Percentiles rank a stretch among this genome's conserved stretches.
phyloP scores from a whole-genome alignment of 2,329 filamentous ascomycete species.

The Cucurbitaria berberidis region DNA sequence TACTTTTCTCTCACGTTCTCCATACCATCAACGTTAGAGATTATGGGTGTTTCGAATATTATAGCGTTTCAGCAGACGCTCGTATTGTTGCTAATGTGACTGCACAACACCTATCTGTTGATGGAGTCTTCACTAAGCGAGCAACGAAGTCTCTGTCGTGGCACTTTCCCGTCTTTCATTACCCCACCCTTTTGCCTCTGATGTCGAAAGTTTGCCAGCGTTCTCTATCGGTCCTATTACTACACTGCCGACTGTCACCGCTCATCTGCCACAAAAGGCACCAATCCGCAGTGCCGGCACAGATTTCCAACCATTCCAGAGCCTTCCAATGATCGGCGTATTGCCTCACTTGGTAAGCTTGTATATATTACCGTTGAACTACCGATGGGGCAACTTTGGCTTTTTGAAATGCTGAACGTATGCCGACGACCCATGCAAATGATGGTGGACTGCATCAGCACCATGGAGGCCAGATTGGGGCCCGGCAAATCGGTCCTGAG shows the following conservation, averaged over 20 bases:
- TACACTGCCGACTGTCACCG: conserved; percentile 29
- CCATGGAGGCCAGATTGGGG: not conserved
- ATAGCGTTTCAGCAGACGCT: conserved; percentile 20
- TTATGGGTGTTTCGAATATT: not conserved
- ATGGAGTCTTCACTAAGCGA: not conserved
- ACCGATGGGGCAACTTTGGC: not conserved
- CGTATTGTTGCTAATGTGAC: not conserved
- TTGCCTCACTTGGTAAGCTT: not conserved
- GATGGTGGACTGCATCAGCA: not conserved
- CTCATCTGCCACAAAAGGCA: conserved; percentile 25
- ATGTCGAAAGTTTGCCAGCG: conserved; percentile 19
- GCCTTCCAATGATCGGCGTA: not conserved
- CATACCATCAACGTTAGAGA: not conserved
- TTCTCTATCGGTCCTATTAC: conserved; percentile 30
- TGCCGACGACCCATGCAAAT: conserved; percentile 6
- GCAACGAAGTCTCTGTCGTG: conserved; percentile 6
- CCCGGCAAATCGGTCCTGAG: not conserved
- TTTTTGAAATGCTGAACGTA: not conserved
- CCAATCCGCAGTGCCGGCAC: conserved; percentile 9
- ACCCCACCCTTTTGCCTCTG: conserved; percentile 22
- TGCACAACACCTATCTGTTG: not conserved
- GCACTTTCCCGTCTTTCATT: conserved; percentile 18
- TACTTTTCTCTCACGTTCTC: not conserved
- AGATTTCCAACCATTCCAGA: not conserved
- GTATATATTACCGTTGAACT: conserved; percentile 3